Evolutionary conservation across 2,329 filamentous ascomycete species (phyloP), one percentile per base, ranked within the genome.

Genomic region (Teratosphaeriaceae sp.): DNA sequence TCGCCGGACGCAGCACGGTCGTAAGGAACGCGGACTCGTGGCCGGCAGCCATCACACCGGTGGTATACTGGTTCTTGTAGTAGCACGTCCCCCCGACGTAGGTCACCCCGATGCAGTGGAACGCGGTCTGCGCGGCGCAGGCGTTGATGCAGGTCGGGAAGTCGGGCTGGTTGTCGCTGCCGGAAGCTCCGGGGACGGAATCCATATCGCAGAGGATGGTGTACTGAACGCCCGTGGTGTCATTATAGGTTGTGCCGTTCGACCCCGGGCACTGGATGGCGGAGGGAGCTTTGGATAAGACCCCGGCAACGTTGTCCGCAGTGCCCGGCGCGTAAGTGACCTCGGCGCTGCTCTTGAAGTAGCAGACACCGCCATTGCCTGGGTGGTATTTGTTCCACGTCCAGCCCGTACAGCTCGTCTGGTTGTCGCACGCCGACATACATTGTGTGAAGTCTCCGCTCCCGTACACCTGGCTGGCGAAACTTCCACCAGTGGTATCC

Each of bases 351-450:
- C 13, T 20, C 26, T 45, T 41, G 21, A 42, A n/a, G 19, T 30
- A 45, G 38, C 43, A 45, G 18, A 42, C 21, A 31, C 43, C 43
- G 12, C 43, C 42, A 7, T 22, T 29, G 5, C 23, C 37, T 2
- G 23, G 15, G 6, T 5, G 4, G 31, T 44, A 44, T 26, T 27
- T 13, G 12, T 21, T 9, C 44, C 44, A 47, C 4, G 40, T 35
- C 40, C 41, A 47, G 3, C 35, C 44, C 3, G 39, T 39, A 31
- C 51, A 54, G 7, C 29, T 43, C 8, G 37, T 23, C 3, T 38
- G 44, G 35, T 39, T 42, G 40, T 54, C 51, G 26, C 51, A 54
- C 7, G 42, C 38, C n/a, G 31, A 38, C 35, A 52, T 44, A 36
- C 51, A 54, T 15, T 47, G 49, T 11, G 37, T 44, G 36, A 47